These are phyloP conservation scores for Penicillium hesseltinei DNA, from an alignment of 2,329 filamentous ascomycete species.

Conservation along the genomic window DNA sequence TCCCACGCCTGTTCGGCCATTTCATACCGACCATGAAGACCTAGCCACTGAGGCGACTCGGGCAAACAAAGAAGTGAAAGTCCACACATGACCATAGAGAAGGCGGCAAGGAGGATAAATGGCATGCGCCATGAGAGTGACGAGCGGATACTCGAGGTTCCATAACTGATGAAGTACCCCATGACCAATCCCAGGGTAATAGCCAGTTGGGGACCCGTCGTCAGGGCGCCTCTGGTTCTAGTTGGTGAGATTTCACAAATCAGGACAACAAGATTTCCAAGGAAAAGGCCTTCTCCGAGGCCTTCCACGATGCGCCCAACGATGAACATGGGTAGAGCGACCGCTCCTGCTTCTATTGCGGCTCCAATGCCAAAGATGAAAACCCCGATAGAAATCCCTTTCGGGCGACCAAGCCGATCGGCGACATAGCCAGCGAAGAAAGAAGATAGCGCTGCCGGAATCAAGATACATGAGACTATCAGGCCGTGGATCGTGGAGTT, in stretches of 20 bases:
- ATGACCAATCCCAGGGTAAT: slow-evolving; percentile 51
- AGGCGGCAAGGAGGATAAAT: slow-evolving; percentile 49
- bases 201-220: slow-evolving; percentile 54
- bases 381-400: slow-evolving; percentile 51
- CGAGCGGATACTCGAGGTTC: slow-evolving; percentile 47
- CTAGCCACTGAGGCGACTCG: slow-evolving; percentile 60
- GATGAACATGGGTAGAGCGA: slow-evolving; percentile 53
- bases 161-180: slow-evolving; percentile 63
- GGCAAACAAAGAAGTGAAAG: slow-evolving; percentile 47
- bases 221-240: slow-evolving; percentile 50
- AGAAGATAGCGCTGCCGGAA: slow-evolving; percentile 58
- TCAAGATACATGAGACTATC: slow-evolving; percentile 58
- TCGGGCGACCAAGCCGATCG: slow-evolving; percentile 52
- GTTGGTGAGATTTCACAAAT: slow-evolving; percentile 61
- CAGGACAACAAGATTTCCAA: slow-evolving; percentile 58
- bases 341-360: slow-evolving; percentile 51
- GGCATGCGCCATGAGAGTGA: slow-evolving; percentile 58
- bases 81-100: slow-evolving; percentile 43
- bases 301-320: slow-evolving; percentile 57
- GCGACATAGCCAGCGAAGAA: slow-evolving; percentile 58
- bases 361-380: slow-evolving; percentile 56
- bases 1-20: slow-evolving; percentile 49
- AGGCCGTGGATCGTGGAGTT: slow-evolving; percentile 56
- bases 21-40: slow-evolving; percentile 45
- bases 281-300: slow-evolving; percentile 58